phyloP scores from a whole-genome alignment of 2,329 filamentous ascomycete species.

The Graphilbum sp. region DNA sequence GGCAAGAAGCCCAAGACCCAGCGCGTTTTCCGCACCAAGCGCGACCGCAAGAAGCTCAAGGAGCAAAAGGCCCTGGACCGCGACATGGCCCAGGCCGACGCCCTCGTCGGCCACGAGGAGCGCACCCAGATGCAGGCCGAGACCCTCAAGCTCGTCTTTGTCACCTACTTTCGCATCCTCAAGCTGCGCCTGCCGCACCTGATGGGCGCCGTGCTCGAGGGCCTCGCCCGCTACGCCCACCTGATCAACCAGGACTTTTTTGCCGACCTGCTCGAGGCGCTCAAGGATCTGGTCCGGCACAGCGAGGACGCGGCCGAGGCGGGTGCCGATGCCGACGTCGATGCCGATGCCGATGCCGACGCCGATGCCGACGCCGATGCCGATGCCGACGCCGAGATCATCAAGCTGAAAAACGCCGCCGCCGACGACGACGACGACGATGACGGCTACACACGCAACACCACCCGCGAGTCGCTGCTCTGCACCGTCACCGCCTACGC shows the following conservation, averaged over 20 bases:
- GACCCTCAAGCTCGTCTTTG: conserved; percentile 89
- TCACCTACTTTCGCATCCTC: conserved; percentile 84
- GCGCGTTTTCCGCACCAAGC: conserved; percentile 78
- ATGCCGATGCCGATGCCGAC: conserved; percentile 30
- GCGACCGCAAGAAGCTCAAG: conserved; percentile 63
- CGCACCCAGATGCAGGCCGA: conserved; percentile 88
- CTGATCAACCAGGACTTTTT: conserved; percentile 99
- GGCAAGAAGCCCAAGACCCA: conserved; percentile 55
- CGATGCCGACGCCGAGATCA: conserved; percentile 24
- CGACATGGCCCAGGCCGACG: conserved; percentile 85
- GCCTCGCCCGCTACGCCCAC: conserved; percentile 82
- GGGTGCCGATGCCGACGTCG: conserved; percentile 28
- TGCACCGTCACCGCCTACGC: conserved; percentile 94
- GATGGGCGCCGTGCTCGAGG: conserved; percentile 95
- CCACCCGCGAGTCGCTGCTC: conserved; percentile 73
- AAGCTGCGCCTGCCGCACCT: conserved; percentile 67
- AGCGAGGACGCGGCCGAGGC: conserved; percentile 41
- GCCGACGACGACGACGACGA: conserved; percentile 26
- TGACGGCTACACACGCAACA: conserved; percentile 51
- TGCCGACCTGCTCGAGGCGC: conserved; percentile 80
- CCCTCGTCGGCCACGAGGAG: conserved; percentile 80
- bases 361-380: conserved; percentile 28
- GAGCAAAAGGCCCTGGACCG: conserved; percentile 81
- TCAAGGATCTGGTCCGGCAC: conserved; percentile 80
- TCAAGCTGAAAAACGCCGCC: no score